Evolutionary conservation across 2,329 filamentous ascomycete genomes (phyloP).

Genomic region (Gaeumannomyces sp.): DNA sequence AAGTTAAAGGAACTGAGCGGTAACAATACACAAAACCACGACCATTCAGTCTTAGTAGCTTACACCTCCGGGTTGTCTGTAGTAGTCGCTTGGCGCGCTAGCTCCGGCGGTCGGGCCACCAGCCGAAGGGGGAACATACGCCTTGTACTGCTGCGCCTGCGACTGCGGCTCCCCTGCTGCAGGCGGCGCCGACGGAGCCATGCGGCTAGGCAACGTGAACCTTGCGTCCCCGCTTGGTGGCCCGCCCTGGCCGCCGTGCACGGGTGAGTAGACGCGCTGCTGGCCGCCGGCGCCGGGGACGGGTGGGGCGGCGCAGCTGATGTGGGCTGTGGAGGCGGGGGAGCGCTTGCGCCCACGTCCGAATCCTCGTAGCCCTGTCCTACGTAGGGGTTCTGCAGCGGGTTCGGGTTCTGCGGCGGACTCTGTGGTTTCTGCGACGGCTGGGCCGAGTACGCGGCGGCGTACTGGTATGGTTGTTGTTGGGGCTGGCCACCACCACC

Average conservation of each 20-base stretch:
- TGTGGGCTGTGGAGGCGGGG: constrained; percentile 27
- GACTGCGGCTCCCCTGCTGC: constrained; percentile 14
- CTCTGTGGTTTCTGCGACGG: constrained; percentile 13
- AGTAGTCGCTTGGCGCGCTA: constrained; percentile 51
- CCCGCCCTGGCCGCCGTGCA: constrained; percentile 34
- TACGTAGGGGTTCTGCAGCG: constrained; percentile 23
- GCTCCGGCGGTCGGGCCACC: constrained; percentile 25
- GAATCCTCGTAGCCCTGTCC: constrained; percentile 25
- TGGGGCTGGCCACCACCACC: constrained; percentile 23
- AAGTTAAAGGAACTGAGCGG: not conserved
- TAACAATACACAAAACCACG: not conserved
- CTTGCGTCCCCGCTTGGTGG: constrained; percentile 37
- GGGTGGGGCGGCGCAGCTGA: constrained; percentile 37
- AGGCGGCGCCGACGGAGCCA: constrained; percentile 10
- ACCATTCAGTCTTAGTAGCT: constrained; percentile 11
- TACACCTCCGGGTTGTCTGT: constrained; percentile 34
- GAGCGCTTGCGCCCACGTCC: constrained; percentile 14
- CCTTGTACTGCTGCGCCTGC: constrained; percentile 48
- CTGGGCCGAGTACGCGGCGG: constrained; percentile 20
- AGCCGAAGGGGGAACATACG: constrained; percentile 44
- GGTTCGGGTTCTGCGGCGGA: constrained; percentile 20
- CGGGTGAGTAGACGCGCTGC: constrained; percentile 31
- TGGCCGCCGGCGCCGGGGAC: constrained; percentile 25
- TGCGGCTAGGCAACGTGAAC: constrained; percentile 35
- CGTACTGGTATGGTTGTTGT: constrained; percentile 37